A percentile compares a stretch with the other conserved stretches of the same genome.
These are phyloP conservation scores for Taphrina wiesneri DNA, from an alignment of 1,139 yeast genomes.

Conservation along the genomic window DNA sequence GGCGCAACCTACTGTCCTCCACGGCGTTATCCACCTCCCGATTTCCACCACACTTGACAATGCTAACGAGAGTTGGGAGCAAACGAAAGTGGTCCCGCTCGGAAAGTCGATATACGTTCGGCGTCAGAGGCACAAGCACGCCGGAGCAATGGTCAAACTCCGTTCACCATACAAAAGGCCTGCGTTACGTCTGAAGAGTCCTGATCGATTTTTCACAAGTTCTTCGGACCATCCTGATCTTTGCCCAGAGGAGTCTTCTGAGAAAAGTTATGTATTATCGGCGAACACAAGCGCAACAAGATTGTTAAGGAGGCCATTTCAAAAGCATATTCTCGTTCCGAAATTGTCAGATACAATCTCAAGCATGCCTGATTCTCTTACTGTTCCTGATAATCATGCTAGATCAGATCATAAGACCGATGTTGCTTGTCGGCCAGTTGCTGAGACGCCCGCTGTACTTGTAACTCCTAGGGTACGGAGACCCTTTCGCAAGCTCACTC, in stretches of 20 bases:
- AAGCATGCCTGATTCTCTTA: background rate
- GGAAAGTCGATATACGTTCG: background rate
- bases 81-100: too few species aligned
- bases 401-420: background rate
- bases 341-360: background rate
- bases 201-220: background rate
- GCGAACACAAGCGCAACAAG: background rate
- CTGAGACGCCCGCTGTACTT: background rate
- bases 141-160: background rate
- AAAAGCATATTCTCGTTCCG: constrained; percentile 2
- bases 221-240: background rate
- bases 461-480: background rate
- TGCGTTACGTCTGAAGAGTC: background rate
- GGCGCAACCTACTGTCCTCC: too few species aligned
- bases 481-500: background rate
- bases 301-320: constrained; percentile 2
- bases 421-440: background rate
- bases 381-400: background rate
- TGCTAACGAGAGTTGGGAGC: too few species aligned
- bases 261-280: background rate
- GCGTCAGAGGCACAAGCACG: background rate
- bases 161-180: constrained; percentile 7
- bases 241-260: background rate
- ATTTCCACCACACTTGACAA: too few species aligned
- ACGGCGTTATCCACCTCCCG: too few species aligned